A percentile compares a stretch with the other conserved stretches of the same genome.
Evolutionary conservation across 768 basidiomycete species (phyloP).

Genomic region (Polyporus arcularius): DNA sequence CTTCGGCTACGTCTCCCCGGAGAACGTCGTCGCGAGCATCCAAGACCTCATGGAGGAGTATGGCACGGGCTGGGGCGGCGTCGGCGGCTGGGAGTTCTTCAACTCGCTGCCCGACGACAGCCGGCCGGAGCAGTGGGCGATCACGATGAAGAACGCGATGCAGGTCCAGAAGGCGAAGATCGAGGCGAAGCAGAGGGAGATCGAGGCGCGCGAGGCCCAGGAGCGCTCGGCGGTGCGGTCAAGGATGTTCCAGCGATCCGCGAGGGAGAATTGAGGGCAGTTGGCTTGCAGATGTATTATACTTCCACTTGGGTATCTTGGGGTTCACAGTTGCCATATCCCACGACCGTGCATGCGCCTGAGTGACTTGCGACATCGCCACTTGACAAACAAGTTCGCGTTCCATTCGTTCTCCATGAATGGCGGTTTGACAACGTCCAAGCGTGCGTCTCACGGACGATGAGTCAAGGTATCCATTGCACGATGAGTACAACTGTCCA

Average conservation of each 20-base stretch:
- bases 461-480: too few species aligned
- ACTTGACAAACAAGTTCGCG: too few species aligned
- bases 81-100: slow-evolving; percentile 9
- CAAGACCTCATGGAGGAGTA: slow-evolving; percentile 1
- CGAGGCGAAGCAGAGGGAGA: background rate
- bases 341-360: too few species aligned
- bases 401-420: too few species aligned
- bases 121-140: slow-evolving; percentile 6
- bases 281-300: background rate
- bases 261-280: background rate
- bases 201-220: slow-evolving; percentile 1
- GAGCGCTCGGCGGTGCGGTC: background rate
- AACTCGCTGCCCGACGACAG: slow-evolving; percentile 1
- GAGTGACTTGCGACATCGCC: too few species aligned
- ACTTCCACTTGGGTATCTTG: too few species aligned
- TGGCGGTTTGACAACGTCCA: too few species aligned
- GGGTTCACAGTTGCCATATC: too few species aligned
- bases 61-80: slow-evolving; percentile 8
- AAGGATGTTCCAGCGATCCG: background rate
- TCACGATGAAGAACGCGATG: slow-evolving; percentile 4
- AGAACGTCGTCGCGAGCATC: slow-evolving; percentile 6
- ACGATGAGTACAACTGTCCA: too few species aligned
- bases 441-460: too few species aligned
- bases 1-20: background rate
- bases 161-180: slow-evolving; percentile 1